Conservation (phyloP, 1,284 basidiomycete genomes). For the Ustilago nuda region DNA sequence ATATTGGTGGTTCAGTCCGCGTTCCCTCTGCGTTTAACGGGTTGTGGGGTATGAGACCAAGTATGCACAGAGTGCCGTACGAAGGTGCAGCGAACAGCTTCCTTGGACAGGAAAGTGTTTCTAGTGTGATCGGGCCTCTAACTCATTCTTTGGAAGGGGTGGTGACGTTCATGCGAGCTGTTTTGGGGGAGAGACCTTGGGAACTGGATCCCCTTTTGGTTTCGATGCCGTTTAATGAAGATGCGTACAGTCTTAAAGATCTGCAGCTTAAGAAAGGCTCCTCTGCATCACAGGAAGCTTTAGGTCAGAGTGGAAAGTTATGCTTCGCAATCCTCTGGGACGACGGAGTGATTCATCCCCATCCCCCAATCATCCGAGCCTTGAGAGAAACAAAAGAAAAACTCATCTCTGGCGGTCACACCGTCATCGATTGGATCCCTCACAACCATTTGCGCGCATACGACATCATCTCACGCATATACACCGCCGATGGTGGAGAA, state of each 20-base stretch:
- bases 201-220: constrained; percentile 71
- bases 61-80: constrained; percentile 78
- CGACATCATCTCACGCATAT: constrained; percentile 61
- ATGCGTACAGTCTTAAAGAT: constrained; percentile 35
- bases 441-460: constrained; percentile 51
- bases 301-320: constrained; percentile 1
- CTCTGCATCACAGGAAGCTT: not conserved
- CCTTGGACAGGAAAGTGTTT: constrained; percentile 76
- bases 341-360: constrained; percentile 69
- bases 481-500: constrained; percentile 53
- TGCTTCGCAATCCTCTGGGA: constrained; percentile 59
- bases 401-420: constrained; percentile 55
- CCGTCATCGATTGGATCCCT: constrained; percentile 51
- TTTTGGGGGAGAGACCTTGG: constrained; percentile 77
- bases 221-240: constrained; percentile 48
- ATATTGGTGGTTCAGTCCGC: constrained; percentile 75
- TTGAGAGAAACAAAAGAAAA: constrained; percentile 59
- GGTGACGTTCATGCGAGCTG: constrained; percentile 76
- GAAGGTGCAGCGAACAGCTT: constrained; percentile 72
- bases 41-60: constrained; percentile 83
- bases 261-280: not conserved
- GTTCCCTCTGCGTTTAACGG: constrained; percentile 86
- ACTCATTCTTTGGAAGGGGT: constrained; percentile 74
- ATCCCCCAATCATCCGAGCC: constrained; percentile 68
- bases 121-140: constrained; percentile 80